Evolutionary conservation across 768 basidiomycete genomes (phyloP).

Genomic region (Butyriboletus loyo): DNA sequence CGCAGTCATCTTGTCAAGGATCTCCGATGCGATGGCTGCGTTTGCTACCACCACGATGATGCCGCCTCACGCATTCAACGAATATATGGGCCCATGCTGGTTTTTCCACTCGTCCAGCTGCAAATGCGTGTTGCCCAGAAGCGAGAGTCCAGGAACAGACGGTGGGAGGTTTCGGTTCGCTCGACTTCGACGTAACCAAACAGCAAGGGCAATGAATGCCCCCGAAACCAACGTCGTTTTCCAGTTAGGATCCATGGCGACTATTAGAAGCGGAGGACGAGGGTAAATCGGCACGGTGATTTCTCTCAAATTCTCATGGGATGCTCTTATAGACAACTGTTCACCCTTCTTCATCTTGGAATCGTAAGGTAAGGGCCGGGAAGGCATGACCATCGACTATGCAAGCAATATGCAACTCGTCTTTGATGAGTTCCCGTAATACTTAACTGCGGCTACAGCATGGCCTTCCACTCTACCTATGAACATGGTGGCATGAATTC

Average conservation of each 20-base stretch:
- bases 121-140: constrained; percentile 6
- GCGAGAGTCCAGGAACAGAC: constrained; percentile 2
- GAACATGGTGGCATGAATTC: not conserved
- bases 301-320: not conserved
- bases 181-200: not conserved
- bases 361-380: not conserved
- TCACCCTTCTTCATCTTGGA: not conserved
- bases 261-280: not conserved
- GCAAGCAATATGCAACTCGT: not conserved
- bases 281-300: not conserved
- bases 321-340: not conserved
- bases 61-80: constrained; percentile 2
- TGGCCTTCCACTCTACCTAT: not conserved
- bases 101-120: constrained; percentile 11
- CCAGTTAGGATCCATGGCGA: not conserved
- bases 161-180: constrained; percentile 3
- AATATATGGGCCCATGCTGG: constrained; percentile 6
- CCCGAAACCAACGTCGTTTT: constrained; percentile 1
- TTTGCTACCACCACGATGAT: constrained; percentile 12
- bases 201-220: not conserved
- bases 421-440: no score
- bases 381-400: no score
- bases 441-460: no score
- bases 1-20: constrained; percentile 7
- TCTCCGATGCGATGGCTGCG: constrained; percentile 5